Conservation (phyloP, 768 basidiomycete species). For the Termitomyces sp. region DNA sequence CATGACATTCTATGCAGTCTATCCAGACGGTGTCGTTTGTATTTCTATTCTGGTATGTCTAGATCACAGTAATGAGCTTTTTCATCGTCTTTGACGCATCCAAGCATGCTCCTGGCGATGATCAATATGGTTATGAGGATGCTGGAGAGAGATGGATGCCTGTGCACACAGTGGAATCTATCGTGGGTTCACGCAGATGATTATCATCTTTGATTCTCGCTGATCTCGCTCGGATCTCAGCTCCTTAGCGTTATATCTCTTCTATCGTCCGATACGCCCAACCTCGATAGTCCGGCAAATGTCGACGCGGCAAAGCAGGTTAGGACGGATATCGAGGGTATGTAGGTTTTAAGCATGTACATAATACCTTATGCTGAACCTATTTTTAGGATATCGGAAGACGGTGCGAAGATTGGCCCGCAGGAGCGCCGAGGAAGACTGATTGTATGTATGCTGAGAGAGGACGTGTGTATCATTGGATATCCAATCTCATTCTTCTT, state of each 20-base stretch:
- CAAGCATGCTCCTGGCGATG: conserved; percentile 92
- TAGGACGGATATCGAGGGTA: conserved; percentile 57
- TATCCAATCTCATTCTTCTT: conserved; percentile 2
- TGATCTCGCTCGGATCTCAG: conserved; percentile 33
- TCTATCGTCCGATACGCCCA: conserved; percentile 86
- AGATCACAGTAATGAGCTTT: background rate
- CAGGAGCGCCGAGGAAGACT: conserved; percentile 86
- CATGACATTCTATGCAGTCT: conserved; percentile 52
- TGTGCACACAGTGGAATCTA: conserved; percentile 94
- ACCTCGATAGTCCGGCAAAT: conserved; percentile 91
- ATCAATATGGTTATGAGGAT: conserved; percentile 96
- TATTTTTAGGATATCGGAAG: conserved; percentile 79
- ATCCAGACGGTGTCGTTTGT: conserved; percentile 88
- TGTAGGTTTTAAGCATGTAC: conserved; percentile 14
- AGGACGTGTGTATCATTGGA: conserved; percentile 1
- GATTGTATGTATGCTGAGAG: conserved; percentile 15
- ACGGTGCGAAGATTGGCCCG: conserved; percentile 89
- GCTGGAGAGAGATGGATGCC: conserved; percentile 98
- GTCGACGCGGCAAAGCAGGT: conserved; percentile 93
- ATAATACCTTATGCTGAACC: conserved; percentile 1
- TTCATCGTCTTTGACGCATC: conserved; percentile 3
- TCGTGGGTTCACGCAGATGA: conserved; percentile 43
- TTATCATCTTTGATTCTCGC: background rate
- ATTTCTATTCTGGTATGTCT: conserved; percentile 83
- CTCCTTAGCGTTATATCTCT: conserved; percentile 95